These are phyloP conservation scores for Solanum infundibuliforme DNA, from an alignment of 257 asterid species.

Conservation along the genomic window DNA sequence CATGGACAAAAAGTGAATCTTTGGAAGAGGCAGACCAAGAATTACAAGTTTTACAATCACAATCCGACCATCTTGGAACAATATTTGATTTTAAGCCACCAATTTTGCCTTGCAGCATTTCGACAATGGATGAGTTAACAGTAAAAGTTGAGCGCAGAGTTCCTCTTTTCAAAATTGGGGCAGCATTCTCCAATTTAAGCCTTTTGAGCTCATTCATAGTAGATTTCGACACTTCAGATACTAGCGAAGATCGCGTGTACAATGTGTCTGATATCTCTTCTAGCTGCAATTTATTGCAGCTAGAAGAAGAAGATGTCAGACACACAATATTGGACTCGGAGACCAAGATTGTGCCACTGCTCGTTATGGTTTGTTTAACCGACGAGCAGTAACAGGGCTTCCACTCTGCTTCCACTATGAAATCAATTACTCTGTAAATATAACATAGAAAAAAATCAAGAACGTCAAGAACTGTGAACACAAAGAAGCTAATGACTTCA, in stretches of 20 bases:
- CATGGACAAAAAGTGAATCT: slow-evolving; percentile 58
- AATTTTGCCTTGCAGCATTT: slow-evolving; percentile 60
- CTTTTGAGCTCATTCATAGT: slow-evolving; percentile 28
- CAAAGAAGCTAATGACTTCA: slow-evolving; percentile 36
- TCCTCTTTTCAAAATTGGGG: background rate
- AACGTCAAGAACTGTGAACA: slow-evolving; percentile 44
- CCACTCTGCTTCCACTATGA: slow-evolving; percentile 69
- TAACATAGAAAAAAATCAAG: slow-evolving; percentile 58
- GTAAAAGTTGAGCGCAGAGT: slow-evolving; percentile 30
- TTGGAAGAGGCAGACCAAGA: slow-evolving; percentile 46
- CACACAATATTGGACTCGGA: slow-evolving; percentile 64
- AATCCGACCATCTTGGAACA: slow-evolving; percentile 81
- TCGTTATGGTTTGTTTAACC: slow-evolving; percentile 27
- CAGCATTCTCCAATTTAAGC: slow-evolving; percentile 14
- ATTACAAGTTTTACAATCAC: slow-evolving; percentile 71
- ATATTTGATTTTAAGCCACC: slow-evolving; percentile 29
- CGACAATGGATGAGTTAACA: slow-evolving; percentile 52
- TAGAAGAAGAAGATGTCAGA: slow-evolving; percentile 30
- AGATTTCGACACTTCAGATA: slow-evolving; percentile 40
- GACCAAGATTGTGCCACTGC: slow-evolving; percentile 49
- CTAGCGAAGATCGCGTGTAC: slow-evolving; percentile 52
- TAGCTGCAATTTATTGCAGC: slow-evolving; percentile 37
- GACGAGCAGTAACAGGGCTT: slow-evolving; percentile 77
- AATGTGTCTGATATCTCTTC: slow-evolving; percentile 93
- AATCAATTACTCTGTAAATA: slow-evolving; percentile 42